These are phyloP conservation scores for Sphaerosporella brunnea DNA, from an alignment of 495 filamentous ascomycete genomes.

Conservation along the genomic window DNA sequence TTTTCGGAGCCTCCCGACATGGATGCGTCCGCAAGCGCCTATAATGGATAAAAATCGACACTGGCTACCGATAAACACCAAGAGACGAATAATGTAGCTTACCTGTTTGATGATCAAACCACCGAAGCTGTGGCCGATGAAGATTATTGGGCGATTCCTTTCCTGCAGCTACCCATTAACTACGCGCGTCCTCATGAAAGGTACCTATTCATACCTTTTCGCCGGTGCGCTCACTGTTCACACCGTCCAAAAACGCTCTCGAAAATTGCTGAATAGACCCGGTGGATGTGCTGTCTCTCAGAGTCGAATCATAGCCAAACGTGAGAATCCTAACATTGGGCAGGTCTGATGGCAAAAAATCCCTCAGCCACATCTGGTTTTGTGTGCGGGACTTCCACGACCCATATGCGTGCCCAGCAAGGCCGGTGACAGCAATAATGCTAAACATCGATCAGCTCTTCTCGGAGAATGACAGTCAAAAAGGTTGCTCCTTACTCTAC, in stretches of 20 bases:
- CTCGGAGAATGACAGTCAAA: not conserved
- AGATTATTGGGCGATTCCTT: constrained; percentile 21
- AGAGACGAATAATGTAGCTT: not conserved
- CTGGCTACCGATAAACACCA: not conserved
- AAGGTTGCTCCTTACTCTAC: constrained; percentile 5
- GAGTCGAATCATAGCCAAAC: constrained; percentile 12
- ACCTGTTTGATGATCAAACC: constrained; percentile 27
- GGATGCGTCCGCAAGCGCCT: constrained; percentile 1
- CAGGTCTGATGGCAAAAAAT: constrained; percentile 8
- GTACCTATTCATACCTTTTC: not conserved
- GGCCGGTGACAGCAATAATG: constrained; percentile 6
- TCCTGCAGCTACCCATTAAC: not conserved
- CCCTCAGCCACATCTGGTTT: constrained; percentile 12
- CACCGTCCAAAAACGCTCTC: not conserved
- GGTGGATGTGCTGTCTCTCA: not conserved
- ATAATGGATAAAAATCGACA: not conserved
- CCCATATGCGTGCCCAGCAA: constrained; percentile 7
- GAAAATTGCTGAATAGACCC: not conserved
- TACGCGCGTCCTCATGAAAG: not conserved
- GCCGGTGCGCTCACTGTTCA: not conserved
- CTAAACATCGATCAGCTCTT: not conserved
- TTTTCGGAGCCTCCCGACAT: not conserved
- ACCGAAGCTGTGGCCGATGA: constrained; percentile 27
- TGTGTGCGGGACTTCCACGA: constrained; percentile 3
- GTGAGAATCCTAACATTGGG: constrained; percentile 5